Evolutionary conservation across 495 filamentous ascomycete genomes (phyloP), one percentile per base, ranked within the genome.

Genomic region (Mycothermus thermophilus): DNA sequence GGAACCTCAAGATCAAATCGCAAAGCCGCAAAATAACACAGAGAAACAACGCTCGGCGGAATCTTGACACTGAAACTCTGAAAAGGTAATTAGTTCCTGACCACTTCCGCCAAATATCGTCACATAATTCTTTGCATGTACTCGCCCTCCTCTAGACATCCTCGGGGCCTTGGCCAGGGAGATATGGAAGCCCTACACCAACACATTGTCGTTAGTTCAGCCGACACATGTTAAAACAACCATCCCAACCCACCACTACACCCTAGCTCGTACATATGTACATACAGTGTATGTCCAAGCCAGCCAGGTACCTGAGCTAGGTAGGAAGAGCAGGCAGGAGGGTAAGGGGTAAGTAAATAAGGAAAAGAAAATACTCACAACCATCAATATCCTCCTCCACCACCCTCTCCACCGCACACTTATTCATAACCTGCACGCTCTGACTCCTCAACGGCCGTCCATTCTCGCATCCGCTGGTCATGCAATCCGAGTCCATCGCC

Each of bases 401-500:
- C 26, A 46, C 47, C 27, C 58, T 48, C 41, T 61, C 50, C 19
- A 64, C 51, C 3, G 54, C 51, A 44, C 67, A 71, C 47, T 58
- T 43, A 40, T 67, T 66, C 39, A 59, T 58, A 10, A 40, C 35
- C 13, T 55, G 34, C 32, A 66, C 53, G 23, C 46, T 44, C 55
- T 71, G 67, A 43, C 54, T 56, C 44, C 55, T 61, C 34, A 63
- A 54, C 32, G 64, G 59, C 17, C 41, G 14, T 11, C 49, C 46
- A 32, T 49, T 50, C 27, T 62, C 62, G 38, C 62, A 66, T 30
- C 54, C 59, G 12, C 63, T 58, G 39, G 63, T 67, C 50, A 64
- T 61, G 53, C 60, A 64, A 33, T 47, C 51, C 47, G 54, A 56
- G 48, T 65, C 57, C 62, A 66, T 64, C 27, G 62, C 60, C 12